A percentile compares a stretch with the other conserved stretches of the same genome.
Evolutionary conservation across 2,329 filamentous ascomycete species (phyloP).

Genomic region (Aspergillus piperis): DNA sequence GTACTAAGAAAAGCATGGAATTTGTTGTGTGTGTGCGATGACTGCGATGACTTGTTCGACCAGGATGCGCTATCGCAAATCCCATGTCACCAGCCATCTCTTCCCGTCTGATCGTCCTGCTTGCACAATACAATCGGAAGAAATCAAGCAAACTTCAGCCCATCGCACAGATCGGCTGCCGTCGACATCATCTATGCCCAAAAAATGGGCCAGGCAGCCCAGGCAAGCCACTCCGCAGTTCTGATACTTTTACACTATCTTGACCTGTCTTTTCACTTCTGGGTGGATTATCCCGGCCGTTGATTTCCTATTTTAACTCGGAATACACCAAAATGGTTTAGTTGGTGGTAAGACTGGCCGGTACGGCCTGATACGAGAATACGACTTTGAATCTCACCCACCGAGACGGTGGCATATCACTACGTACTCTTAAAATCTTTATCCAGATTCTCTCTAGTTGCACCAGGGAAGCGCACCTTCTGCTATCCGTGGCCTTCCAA

Average conservation of each 20-base stretch:
- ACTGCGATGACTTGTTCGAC: neutral
- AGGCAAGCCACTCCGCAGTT: neutral
- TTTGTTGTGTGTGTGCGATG: neutral
- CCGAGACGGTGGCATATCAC: neutral
- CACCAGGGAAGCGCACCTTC: neutral
- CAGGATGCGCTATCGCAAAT: neutral
- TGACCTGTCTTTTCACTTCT: neutral
- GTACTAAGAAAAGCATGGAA: neutral
- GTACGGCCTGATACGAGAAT: constrained; percentile 7
- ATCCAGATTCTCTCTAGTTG: neutral
- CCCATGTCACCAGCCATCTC: neutral
- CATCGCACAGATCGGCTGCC: constrained; percentile 1
- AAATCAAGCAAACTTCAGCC: neutral
- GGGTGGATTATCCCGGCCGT: constrained; percentile 4
- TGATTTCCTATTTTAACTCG: constrained; percentile 4
- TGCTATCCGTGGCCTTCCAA: constrained; percentile 15
- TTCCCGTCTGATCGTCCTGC: constrained; percentile 5
- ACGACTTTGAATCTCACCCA: neutral
- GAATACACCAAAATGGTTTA: neutral
- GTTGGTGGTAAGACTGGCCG: neutral
- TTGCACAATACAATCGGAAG: constrained; percentile 1
- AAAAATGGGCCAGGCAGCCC: constrained; percentile 1
- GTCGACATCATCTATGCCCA: constrained; percentile 6
- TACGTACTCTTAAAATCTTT: neutral
- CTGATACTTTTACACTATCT: neutral